Conservation (phyloP, 352 stramenopile species). For the Globisporangium emineosum region DNA sequence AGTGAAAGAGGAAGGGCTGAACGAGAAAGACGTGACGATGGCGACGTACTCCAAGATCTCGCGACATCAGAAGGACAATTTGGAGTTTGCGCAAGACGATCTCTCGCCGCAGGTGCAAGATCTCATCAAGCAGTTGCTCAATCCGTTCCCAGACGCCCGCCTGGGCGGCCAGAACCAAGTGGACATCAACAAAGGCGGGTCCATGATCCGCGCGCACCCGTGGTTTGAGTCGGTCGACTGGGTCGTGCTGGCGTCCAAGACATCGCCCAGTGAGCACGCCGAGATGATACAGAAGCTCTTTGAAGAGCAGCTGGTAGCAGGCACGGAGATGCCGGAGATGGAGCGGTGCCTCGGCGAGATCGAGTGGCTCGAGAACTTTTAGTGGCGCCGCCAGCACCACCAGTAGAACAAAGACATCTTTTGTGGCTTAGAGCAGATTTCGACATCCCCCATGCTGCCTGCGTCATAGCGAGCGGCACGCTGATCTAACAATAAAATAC, state of each 20-base stretch:
- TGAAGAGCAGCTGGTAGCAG: slow-evolving; percentile 44
- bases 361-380: slow-evolving; percentile 84
- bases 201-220: slow-evolving; percentile 72
- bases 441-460: background rate
- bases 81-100: slow-evolving; percentile 52
- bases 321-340: slow-evolving; percentile 54
- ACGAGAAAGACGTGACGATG: slow-evolving; percentile 82
- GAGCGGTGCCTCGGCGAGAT: slow-evolving; percentile 54
- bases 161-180: slow-evolving; percentile 70
- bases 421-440: slow-evolving; percentile 3
- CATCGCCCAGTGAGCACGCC: slow-evolving; percentile 36
- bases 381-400: slow-evolving; percentile 10
- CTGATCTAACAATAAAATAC: background rate
- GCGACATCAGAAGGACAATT: slow-evolving; percentile 57
- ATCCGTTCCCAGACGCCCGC: slow-evolving; percentile 66
- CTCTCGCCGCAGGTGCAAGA: slow-evolving; percentile 53
- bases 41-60: slow-evolving; percentile 87
- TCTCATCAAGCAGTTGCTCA: slow-evolving; percentile 63
- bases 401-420: background rate
- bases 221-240: slow-evolving; percentile 82
- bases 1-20: slow-evolving; percentile 56
- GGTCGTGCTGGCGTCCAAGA: slow-evolving; percentile 75
- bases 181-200: slow-evolving; percentile 75
- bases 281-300: slow-evolving; percentile 55
- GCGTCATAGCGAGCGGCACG: background rate